phyloP scores from a whole-genome alignment of 2,329 filamentous ascomycete species.

The Diaporthe ampelina region DNA sequence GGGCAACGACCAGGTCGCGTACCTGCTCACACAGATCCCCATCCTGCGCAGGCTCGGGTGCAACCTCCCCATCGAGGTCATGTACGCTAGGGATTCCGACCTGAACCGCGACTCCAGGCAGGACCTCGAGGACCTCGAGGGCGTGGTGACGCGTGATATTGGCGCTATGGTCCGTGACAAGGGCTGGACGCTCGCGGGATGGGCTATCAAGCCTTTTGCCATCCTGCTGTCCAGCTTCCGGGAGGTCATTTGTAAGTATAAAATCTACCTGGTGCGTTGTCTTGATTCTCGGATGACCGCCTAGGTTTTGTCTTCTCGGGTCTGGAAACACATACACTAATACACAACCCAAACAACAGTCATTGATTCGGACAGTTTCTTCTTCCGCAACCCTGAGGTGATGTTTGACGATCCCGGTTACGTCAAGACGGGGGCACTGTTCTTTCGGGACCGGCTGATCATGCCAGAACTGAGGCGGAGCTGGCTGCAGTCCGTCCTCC shows the following conservation, averaged over 20 bases:
- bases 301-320: background rate
- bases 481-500: slow-evolving; percentile 59
- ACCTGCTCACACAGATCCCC: slow-evolving; percentile 58
- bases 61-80: slow-evolving; percentile 54
- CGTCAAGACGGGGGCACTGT: slow-evolving; percentile 57
- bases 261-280: background rate
- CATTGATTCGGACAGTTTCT: slow-evolving; percentile 60
- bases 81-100: slow-evolving; percentile 59
- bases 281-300: background rate
- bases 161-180: slow-evolving; percentile 58
- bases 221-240: slow-evolving; percentile 61
- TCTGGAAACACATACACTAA: background rate
- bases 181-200: slow-evolving; percentile 59
- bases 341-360: slow-evolving; percentile 42
- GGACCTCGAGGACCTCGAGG: slow-evolving; percentile 57
- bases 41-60: slow-evolving; percentile 55
- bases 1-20: slow-evolving; percentile 58
- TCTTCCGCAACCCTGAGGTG: slow-evolving; percentile 57
- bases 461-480: slow-evolving; percentile 53
- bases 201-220: slow-evolving; percentile 62
- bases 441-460: slow-evolving; percentile 61
- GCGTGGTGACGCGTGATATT: slow-evolving; percentile 59
- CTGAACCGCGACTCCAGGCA: slow-evolving; percentile 57
- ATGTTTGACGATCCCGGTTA: slow-evolving; percentile 60
- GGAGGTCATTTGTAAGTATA: slow-evolving; percentile 54